Conservation (phyloP, 345 rosid genomes). For the Ailanthus altissimus region DNA sequence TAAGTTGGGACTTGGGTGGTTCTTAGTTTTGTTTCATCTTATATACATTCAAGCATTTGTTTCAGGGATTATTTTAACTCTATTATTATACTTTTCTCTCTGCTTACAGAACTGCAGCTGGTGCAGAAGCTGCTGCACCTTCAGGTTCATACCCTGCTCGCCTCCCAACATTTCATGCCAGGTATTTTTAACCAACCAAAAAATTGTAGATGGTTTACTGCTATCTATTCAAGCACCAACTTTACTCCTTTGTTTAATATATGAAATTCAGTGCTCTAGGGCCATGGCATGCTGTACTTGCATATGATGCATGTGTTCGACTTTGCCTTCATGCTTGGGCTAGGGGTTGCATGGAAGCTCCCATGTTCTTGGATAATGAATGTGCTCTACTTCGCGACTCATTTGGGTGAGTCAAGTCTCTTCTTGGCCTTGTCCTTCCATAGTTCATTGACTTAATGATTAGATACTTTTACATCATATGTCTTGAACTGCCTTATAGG, state of each 20-base stretch:
- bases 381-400: constrained; percentile 83
- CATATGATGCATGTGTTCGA: constrained; percentile 96
- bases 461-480: not conserved
- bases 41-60: not conserved
- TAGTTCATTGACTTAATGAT: not conserved
- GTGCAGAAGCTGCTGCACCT: constrained; percentile 54
- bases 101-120: constrained; percentile 47
- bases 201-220: constrained; percentile 2
- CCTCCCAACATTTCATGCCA: constrained; percentile 89
- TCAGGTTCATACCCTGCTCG: constrained; percentile 66
- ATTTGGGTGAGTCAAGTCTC: constrained; percentile 64
- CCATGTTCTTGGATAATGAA: constrained; percentile 90
- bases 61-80: not conserved
- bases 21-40: not conserved
- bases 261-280: constrained; percentile 70
- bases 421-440: constrained; percentile 16
- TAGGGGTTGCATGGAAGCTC: constrained; percentile 97
- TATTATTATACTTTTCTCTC: not conserved
- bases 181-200: constrained; percentile 38
- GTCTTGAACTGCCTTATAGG: not conserved
- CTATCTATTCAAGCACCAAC: constrained; percentile 16
- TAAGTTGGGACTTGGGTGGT: constrained; percentile 3
- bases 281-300: constrained; percentile 95
- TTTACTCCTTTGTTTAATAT: constrained; percentile 11
- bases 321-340: constrained; percentile 99